Evolutionary conservation across 2,329 filamentous ascomycete species (phyloP).

Genomic region (Aspergillus tanneri): DNA sequence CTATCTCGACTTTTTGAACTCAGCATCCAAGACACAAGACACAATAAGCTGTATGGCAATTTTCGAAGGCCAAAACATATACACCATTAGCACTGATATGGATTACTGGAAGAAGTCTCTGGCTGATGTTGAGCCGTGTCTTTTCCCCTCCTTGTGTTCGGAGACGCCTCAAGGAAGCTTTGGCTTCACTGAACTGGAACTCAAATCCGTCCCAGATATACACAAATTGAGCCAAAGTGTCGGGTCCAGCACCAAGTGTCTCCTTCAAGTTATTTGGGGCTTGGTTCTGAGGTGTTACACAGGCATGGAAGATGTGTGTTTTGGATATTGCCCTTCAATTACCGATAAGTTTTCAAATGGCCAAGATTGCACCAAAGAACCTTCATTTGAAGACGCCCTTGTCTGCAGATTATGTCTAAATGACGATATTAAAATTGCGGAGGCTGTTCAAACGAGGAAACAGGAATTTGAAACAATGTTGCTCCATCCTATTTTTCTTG

Average conservation of each 20-base stretch:
- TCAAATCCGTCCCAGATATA: constrained; percentile 23
- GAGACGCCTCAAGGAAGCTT: constrained; percentile 8
- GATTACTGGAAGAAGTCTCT: constrained; percentile 50
- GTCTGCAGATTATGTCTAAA: constrained; percentile 26
- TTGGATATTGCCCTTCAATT: constrained; percentile 45
- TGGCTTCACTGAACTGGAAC: constrained; percentile 2
- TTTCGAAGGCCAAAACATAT: constrained; percentile 25
- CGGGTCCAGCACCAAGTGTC: constrained; percentile 20
- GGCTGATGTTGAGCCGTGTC: constrained; percentile 46
- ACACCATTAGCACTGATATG: constrained; percentile 30
- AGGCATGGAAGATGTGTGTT: constrained; percentile 46
- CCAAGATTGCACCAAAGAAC: constrained; percentile 37
- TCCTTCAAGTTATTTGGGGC: constrained; percentile 47
- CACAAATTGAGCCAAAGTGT: constrained; percentile 24
- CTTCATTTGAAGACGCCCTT: constrained; percentile 18
- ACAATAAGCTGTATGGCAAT: constrained; percentile 18
- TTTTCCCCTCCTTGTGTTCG: constrained; percentile 40
- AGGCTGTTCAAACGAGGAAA: constrained; percentile 24
- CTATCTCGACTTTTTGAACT: constrained; percentile 2
- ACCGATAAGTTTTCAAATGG: not conserved
- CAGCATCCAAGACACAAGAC: constrained; percentile 14
- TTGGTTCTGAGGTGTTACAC: constrained; percentile 46
- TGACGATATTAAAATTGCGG: constrained; percentile 24
- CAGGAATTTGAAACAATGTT: constrained; percentile 19
- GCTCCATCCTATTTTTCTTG: constrained; percentile 23